These are phyloP conservation scores for Aspergillus homomorphus DNA, from an alignment of 495 filamentous ascomycete species.

Conservation along the genomic window DNA sequence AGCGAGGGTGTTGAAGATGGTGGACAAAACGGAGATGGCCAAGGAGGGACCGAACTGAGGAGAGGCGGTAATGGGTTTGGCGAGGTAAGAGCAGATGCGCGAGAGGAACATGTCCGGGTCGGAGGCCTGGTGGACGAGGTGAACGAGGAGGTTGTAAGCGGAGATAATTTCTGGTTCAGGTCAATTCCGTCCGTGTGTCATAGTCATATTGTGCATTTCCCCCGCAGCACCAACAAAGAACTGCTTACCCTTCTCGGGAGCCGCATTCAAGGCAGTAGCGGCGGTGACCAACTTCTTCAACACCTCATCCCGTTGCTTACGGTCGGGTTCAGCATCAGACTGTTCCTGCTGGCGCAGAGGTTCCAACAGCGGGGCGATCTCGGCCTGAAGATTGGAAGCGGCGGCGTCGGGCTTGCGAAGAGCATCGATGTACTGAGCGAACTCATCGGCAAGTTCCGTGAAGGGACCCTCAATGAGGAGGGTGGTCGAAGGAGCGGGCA, in stretches of 20 bases:
- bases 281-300: slow-evolving; percentile 83
- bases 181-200: slow-evolving; percentile 20
- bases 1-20: slow-evolving; percentile 92
- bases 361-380: slow-evolving; percentile 69
- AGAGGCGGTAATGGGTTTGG: slow-evolving; percentile 79
- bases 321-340: slow-evolving; percentile 39
- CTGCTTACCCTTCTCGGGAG: slow-evolving; percentile 77
- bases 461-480: slow-evolving; percentile 91
- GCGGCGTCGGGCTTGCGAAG: slow-evolving; percentile 52
- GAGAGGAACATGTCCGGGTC: slow-evolving; percentile 82
- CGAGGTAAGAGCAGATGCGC: slow-evolving; percentile 80
- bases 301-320: slow-evolving; percentile 74
- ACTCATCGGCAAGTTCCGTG: slow-evolving; percentile 82
- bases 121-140: slow-evolving; percentile 81
- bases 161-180: slow-evolving; percentile 72
- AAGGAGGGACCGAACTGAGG: slow-evolving; percentile 79
- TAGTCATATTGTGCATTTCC: slow-evolving; percentile 8
- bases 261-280: slow-evolving; percentile 66
- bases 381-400: slow-evolving; percentile 55
- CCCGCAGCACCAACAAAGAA: not conserved
- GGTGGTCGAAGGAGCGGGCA: slow-evolving; percentile 54
- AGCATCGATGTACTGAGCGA: slow-evolving; percentile 76
- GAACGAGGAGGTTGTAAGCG: slow-evolving; percentile 92
- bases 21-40: slow-evolving; percentile 82
- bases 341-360: slow-evolving; percentile 53